A percentile compares a stretch with the other conserved stretches of the same genome.
Evolutionary conservation across 768 basidiomycete genomes (phyloP).

Genomic region (Kwoniella dendrophila): DNA sequence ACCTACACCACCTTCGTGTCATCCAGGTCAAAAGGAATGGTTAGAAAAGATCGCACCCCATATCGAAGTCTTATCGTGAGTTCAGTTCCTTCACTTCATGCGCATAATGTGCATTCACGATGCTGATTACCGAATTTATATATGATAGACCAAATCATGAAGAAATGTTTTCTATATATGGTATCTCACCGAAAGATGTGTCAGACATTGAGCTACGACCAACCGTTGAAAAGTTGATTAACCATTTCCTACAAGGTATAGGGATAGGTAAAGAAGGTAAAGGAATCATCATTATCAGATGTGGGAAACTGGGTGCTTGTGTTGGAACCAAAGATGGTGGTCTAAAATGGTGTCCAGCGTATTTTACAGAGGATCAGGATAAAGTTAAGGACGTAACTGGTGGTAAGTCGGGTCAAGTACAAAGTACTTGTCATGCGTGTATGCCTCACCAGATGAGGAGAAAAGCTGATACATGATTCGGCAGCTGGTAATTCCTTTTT

Average conservation of each 20-base stretch:
- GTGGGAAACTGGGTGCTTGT: constrained; percentile 37
- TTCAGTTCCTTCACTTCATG: neutral
- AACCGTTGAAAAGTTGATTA: constrained; percentile 31
- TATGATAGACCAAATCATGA: constrained; percentile 49
- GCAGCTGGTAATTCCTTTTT: constrained; percentile 49
- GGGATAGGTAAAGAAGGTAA: constrained; percentile 35
- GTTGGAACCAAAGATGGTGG: constrained; percentile 37
- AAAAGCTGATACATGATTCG: neutral
- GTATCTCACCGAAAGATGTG: constrained; percentile 11
- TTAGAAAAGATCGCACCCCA: constrained; percentile 29
- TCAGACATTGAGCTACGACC: constrained; percentile 24
- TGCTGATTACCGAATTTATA: neutral
- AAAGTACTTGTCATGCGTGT: neutral
- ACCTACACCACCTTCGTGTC: constrained; percentile 42
- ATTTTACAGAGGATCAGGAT: constrained; percentile 23
- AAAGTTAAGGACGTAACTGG: constrained; percentile 46
- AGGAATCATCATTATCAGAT: constrained; percentile 42
- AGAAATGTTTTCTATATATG: constrained; percentile 43
- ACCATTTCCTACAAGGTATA: constrained; percentile 31
- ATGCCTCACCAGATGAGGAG: no score
- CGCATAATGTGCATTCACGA: neutral
- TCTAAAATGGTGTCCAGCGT: constrained; percentile 46
- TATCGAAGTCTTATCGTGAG: constrained; percentile 45
- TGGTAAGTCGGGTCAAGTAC: constrained; percentile 31
- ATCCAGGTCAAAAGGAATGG: constrained; percentile 35